These are phyloP conservation scores for Stylonectria norvegica DNA, from an alignment of 2,329 filamentous ascomycete species.

Conservation along the genomic window DNA sequence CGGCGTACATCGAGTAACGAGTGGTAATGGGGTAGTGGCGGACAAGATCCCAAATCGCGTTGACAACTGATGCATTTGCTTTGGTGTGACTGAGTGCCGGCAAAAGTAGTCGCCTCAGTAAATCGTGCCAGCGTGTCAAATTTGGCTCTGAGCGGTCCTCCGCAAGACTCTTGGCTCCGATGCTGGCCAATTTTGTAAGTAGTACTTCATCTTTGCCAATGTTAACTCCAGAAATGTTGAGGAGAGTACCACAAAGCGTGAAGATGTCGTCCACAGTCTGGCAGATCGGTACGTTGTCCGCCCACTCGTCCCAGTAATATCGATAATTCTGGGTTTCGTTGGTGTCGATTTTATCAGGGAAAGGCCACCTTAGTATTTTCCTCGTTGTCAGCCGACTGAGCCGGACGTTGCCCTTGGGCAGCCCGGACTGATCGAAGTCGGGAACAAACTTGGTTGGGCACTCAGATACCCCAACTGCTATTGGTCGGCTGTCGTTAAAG, in stretches of 20 bases:
- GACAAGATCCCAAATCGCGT: slow-evolving; percentile 82
- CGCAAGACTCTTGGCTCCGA: slow-evolving; percentile 71
- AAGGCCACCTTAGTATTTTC: slow-evolving; percentile 77
- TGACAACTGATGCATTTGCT: slow-evolving; percentile 77
- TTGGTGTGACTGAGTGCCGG: slow-evolving; percentile 84
- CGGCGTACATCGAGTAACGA: slow-evolving; percentile 85
- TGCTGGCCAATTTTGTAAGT: slow-evolving; percentile 77
- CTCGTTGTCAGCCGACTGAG: slow-evolving; percentile 57
- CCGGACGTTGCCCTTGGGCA: slow-evolving; percentile 66
- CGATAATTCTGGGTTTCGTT: slow-evolving; percentile 77
- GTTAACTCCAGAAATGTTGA: slow-evolving; percentile 83
- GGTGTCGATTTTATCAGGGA: slow-evolving; percentile 72
- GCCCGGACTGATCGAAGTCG: slow-evolving; percentile 60
- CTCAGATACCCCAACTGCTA: slow-evolving; percentile 27
- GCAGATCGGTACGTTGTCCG: slow-evolving; percentile 87
- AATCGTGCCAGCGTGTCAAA: slow-evolving; percentile 73
- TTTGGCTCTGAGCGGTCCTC: slow-evolving; percentile 71
- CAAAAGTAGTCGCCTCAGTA: slow-evolving; percentile 80
- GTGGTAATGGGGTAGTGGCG: slow-evolving; percentile 71
- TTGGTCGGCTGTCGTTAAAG: slow-evolving; percentile 45
- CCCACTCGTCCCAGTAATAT: slow-evolving; percentile 98
- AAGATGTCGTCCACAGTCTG: slow-evolving; percentile 90
- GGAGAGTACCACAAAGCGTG: slow-evolving; percentile 74
- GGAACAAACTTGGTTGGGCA: slow-evolving; percentile 45
- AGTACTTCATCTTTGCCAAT: slow-evolving; percentile 81